Percentiles rank a stretch among this genome's conserved stretches.
These are phyloP conservation scores for Stemphylium vesicarium DNA, from an alignment of 2,329 filamentous ascomycete species.

Conservation along the genomic window DNA sequence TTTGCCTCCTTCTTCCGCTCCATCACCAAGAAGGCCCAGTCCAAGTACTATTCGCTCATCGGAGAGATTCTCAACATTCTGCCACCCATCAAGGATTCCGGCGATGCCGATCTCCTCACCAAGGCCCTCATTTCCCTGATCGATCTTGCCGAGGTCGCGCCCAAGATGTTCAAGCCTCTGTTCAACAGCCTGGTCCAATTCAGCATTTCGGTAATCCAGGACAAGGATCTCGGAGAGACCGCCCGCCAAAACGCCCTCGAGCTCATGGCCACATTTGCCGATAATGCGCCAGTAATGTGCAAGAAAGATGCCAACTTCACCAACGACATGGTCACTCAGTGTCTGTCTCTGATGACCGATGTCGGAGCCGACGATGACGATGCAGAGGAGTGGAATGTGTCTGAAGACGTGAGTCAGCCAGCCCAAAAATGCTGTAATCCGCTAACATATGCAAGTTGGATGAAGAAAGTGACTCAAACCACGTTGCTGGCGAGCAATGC, in stretches of 20 bases:
- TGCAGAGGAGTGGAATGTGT: constrained; percentile 88
- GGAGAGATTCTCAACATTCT: constrained; percentile 94
- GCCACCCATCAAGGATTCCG: constrained; percentile 88
- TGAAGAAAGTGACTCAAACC: constrained; percentile 95
- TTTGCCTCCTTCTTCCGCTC: constrained; percentile 96
- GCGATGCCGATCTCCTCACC: constrained; percentile 88
- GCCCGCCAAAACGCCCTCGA: constrained; percentile 94
- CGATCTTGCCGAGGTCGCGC: constrained; percentile 90
- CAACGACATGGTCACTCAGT: constrained; percentile 97
- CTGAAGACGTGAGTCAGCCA: constrained; percentile 68
- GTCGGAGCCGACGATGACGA: constrained; percentile 94
- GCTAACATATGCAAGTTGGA: constrained; percentile 64
- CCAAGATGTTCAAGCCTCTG: constrained; percentile 96
- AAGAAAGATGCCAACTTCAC: constrained; percentile 92
- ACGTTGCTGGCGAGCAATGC: constrained; percentile 96
- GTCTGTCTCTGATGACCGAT: constrained; percentile 96
- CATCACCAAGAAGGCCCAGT: constrained; percentile 83
- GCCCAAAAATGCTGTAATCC: background rate
- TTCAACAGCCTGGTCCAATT: constrained; percentile 94
- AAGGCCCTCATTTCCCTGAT: constrained; percentile 90
- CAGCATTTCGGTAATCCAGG: constrained; percentile 89
- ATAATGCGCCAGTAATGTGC: constrained; percentile 93
- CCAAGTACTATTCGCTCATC: constrained; percentile 85
- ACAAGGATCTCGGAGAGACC: constrained; percentile 90
- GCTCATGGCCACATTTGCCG: constrained; percentile 96